Conservation (phyloP, 805 yeast genomes). For the Candida ulmi region DNA sequence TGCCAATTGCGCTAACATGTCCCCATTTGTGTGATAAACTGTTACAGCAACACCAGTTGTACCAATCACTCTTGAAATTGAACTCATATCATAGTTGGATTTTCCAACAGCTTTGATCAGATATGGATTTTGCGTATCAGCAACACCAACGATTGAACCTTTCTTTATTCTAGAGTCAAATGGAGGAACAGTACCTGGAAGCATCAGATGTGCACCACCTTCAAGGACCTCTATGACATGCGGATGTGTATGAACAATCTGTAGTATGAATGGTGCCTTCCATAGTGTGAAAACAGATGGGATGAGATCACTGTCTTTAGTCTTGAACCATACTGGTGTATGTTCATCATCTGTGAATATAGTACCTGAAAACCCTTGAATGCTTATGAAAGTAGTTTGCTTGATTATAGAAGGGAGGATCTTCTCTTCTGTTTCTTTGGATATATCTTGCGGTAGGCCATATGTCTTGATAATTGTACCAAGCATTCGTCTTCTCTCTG, state of each 20-base stretch:
- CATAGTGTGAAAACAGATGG: slow-evolving; percentile 77
- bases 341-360: slow-evolving; percentile 60
- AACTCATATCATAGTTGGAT: slow-evolving; percentile 42
- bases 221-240: slow-evolving; percentile 65
- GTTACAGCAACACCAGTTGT: slow-evolving; percentile 75
- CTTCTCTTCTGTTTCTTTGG: slow-evolving; percentile 17
- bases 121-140: slow-evolving; percentile 50
- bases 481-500: slow-evolving; percentile 63
- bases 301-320: slow-evolving; percentile 45
- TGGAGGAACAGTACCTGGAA: slow-evolving; percentile 60
- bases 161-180: slow-evolving; percentile 42
- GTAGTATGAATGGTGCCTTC: slow-evolving; percentile 61
- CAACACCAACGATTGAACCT: slow-evolving; percentile 70
- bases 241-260: slow-evolving; percentile 64
- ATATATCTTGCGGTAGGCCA: slow-evolving; percentile 29
- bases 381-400: slow-evolving; percentile 55
- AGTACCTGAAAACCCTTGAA: slow-evolving; percentile 48
- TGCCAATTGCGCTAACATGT: slow-evolving; percentile 50
- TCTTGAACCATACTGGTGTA: slow-evolving; percentile 68
- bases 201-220: slow-evolving; percentile 79
- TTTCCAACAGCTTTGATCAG: slow-evolving; percentile 71
- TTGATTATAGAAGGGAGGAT: slow-evolving; percentile 34
- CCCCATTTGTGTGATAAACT: slow-evolving; percentile 62
- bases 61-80: slow-evolving; percentile 45
- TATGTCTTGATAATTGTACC: slow-evolving; percentile 36